phyloP scores from a whole-genome alignment of 2,329 filamentous ascomycete genomes.

The Monosporascus ibericus region DNA sequence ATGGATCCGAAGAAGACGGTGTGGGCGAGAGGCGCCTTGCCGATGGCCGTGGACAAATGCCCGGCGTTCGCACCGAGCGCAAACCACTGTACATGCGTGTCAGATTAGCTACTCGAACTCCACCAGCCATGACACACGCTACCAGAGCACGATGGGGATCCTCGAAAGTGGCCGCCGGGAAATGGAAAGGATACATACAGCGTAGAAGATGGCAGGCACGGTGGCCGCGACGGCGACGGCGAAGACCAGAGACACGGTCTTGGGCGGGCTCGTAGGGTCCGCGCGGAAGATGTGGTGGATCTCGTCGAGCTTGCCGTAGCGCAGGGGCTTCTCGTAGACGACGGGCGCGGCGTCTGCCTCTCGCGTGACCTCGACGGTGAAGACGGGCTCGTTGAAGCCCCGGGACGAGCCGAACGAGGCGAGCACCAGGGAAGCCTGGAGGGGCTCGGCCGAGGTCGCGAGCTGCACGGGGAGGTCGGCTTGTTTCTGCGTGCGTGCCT shows the following conservation, averaged over 20 bases:
- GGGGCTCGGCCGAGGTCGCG: conserved; percentile 57
- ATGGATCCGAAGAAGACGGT: conserved; percentile 81
- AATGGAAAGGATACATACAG: conserved; percentile 44
- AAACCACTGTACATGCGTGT: conserved; percentile 57
- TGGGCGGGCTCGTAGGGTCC: conserved; percentile 74
- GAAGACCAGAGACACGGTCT: conserved; percentile 74
- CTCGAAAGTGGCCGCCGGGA: neutral
- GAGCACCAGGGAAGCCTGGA: conserved; percentile 77
- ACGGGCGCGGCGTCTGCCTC: conserved; percentile 57
- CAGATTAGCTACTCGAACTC: neutral
- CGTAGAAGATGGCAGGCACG: conserved; percentile 65
- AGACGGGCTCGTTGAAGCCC: conserved; percentile 62
- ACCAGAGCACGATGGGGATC: no score
- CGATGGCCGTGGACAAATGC: conserved; percentile 70
- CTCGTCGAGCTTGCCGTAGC: conserved; percentile 77
- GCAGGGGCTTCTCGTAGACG: conserved; percentile 60
- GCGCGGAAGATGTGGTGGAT: conserved; percentile 87
- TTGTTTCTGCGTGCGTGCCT: conserved; percentile 54
- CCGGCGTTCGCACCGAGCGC: conserved; percentile 75
- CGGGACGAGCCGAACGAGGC: conserved; percentile 75
- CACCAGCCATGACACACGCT: no score
- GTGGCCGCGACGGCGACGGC: conserved; percentile 65
- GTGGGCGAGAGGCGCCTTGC: conserved; percentile 74
- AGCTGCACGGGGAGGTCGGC: conserved; percentile 86
- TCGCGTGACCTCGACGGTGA: conserved; percentile 62